A percentile compares a stretch with the other conserved stretches of the same genome.
Evolutionary conservation across 2,329 filamentous ascomycete genomes (phyloP).

Genomic region (Calonectria henricotiae): DNA sequence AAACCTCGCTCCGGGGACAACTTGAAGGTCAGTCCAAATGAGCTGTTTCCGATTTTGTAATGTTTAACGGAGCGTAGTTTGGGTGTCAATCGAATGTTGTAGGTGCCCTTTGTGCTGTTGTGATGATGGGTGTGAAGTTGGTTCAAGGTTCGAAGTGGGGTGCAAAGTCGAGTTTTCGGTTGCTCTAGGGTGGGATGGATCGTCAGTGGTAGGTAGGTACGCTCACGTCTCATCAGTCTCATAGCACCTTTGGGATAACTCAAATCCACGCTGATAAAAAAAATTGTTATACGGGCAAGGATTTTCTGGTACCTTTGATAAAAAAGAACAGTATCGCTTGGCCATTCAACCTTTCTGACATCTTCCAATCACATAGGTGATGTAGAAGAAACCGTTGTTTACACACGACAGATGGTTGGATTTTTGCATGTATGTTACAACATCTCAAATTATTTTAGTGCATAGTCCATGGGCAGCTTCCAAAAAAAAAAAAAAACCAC

Average conservation of each 20-base stretch:
- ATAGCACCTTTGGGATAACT: not conserved
- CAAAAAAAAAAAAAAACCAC: no score
- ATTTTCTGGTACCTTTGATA: no score
- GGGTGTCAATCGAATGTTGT: not conserved
- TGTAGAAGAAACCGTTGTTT: no score
- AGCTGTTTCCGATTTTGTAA: not conserved
- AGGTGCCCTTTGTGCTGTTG: slow-evolving; percentile 31
- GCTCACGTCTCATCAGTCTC: not conserved
- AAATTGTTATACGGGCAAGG: no score
- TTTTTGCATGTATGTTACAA: no score
- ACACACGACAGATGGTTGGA: no score
- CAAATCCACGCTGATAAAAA: no score
- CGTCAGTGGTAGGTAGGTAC: not conserved
- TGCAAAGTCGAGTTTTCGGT: slow-evolving; percentile 52
- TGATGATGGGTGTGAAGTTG: slow-evolving; percentile 43
- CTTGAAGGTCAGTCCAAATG: not conserved
- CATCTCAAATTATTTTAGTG: no score
- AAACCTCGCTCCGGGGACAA: slow-evolving; percentile 12
- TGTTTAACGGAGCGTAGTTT: not conserved
- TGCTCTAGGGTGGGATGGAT: slow-evolving; percentile 32
- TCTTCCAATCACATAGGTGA: no score
- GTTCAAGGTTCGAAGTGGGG: slow-evolving; percentile 54
- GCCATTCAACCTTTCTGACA: no score
- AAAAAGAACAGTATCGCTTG: no score
- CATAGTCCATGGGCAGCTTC: no score